Percentiles rank a stretch among this genome's conserved stretches.
Evolutionary conservation across 2,329 filamentous ascomycete species (phyloP).

Genomic region (Alternaria hordeiaustralica): DNA sequence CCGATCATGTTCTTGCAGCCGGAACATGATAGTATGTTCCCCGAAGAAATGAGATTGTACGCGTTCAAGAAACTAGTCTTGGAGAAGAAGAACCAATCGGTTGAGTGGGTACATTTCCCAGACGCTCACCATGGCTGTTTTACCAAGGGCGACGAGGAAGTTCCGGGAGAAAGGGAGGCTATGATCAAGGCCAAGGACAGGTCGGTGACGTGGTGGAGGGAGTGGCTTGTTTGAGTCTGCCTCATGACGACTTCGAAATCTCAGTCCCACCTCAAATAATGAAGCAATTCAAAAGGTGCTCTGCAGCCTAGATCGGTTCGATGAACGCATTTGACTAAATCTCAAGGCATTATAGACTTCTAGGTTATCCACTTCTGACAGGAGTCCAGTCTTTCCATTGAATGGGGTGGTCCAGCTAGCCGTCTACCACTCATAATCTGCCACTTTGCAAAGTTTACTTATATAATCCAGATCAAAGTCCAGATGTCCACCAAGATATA

Average conservation of each 20-base stretch:
- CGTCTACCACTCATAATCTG: not conserved
- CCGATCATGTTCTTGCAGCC: constrained; percentile 30
- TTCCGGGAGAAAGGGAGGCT: constrained; percentile 23
- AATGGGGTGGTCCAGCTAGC: not conserved
- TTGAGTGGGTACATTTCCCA: constrained; percentile 34
- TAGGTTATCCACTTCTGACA: not conserved
- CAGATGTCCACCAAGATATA: not conserved
- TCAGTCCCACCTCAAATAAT: not conserved
- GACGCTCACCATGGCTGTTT: constrained; percentile 31
- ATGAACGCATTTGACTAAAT: no score
- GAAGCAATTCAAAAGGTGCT: not conserved
- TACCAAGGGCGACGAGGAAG: constrained; percentile 22
- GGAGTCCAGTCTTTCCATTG: fast-evolving
- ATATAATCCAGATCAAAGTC: no score
- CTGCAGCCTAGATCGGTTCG: not conserved
- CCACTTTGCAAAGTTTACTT: no score
- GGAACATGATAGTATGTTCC: constrained; percentile 26
- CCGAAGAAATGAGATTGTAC: constrained; percentile 31
- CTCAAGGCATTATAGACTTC: not conserved
- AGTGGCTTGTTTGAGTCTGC: constrained; percentile 6
- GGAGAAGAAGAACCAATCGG: constrained; percentile 19
- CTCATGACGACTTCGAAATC: not conserved
- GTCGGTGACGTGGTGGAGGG: constrained; percentile 16
- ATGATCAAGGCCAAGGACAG: constrained; percentile 28
- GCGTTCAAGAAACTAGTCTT: constrained; percentile 25